Base-by-base conservation (phyloP, 2,329 filamentous ascomycete species). In the Fusarium pseudonygamai region DNA sequence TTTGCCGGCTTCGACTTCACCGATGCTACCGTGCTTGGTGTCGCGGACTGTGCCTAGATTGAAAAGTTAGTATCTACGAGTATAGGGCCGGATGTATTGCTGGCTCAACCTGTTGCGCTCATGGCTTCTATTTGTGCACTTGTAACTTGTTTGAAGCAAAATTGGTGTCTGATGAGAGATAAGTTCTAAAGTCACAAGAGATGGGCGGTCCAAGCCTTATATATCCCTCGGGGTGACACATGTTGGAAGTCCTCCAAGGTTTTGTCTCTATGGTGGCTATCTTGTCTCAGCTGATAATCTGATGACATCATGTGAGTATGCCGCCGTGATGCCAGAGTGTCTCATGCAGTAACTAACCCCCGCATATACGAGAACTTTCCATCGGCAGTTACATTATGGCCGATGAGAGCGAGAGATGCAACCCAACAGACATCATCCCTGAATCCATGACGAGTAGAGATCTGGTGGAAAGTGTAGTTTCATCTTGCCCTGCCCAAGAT, bases 41-140 rank as follows among this genome's bases (percentile, higher is more conserved):
- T 30, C 32, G 1, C 46, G 15, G 15, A 60, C 14, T 60, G n/a
- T 22, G 1, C 57, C 57, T 60, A 15, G 3, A 26, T 0, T 3
- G 2, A 14, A 4, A 6, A 1, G n/a, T 52, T 11, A 36, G 16
- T 20, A 52, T 32, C 7, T 32, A 9, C 4, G 4, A 30, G 10
- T 4, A 11, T 7, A 18, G 14, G 3, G 3, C 6, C 3, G 7
- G 12, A 0, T 1, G 1, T 1, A 24, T 4, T n/a, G 15, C 0
- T n/a, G 26, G 16, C 8, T 5, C 0, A 7, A 52, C 47, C 30
- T 9, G 13, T 12, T 3, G 16, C 47, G 5, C 47, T 52, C 30
- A 36, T 52, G n/a, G 2, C 36, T 1, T 24, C 8, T 52, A 6
- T 34, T 15, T 24, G 0, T 13, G 5, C 2, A 7, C 1, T 2